Base-by-base conservation (phyloP, 73 alveolate genomes). In the Tetrahymena malaccensis region DNA sequence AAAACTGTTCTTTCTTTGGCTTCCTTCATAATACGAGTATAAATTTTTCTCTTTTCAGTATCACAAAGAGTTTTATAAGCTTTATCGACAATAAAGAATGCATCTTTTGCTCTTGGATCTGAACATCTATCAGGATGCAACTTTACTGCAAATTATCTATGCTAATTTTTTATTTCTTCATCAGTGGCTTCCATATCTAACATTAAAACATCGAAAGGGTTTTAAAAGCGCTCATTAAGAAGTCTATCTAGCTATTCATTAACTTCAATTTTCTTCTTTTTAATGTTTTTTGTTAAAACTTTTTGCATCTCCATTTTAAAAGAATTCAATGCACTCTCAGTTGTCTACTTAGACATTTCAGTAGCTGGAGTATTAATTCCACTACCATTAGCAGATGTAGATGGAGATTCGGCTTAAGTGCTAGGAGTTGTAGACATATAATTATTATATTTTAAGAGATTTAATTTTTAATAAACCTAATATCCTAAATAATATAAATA, bases 91-190 rank as follows among this genome's bases (percentile, higher is more conserved):
- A 98, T 95, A 96, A 97, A 98, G 95, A 98, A 99, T 55, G 99
- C 99, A 37, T 98, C 99, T 15, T 97, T 93, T 33, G 99, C 99
- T 94, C 98, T 97, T 34, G 98, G 98, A 94, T 98, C 98, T 35
- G 96, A 83, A 97, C 99, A 97, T 96, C 97, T 98, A 95, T 99
- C 99, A 19, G 99, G 99, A 96, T 99, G 99, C 83, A 99, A 97
- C 58, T 97, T 57, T 34, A 97, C 85, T 10, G 99, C 97, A 35
- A 98, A 96, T 93, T 97, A 96, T 43, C 99, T 95, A 94, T 94
- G 98, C 95, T 97, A 96, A 96, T 97, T 97, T 96, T 98, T 98
- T 21, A 99, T 99, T 94, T 98, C 99, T 83, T 96, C 98, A 85
- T 99, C 99, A 34, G 98, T 98, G 37, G 99, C 98, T 44, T 99